Percentiles rank a stretch among this genome's conserved stretches.
Evolutionary conservation across 306 rosid genomes (phyloP).

Genomic region (Quercus glauca): DNA sequence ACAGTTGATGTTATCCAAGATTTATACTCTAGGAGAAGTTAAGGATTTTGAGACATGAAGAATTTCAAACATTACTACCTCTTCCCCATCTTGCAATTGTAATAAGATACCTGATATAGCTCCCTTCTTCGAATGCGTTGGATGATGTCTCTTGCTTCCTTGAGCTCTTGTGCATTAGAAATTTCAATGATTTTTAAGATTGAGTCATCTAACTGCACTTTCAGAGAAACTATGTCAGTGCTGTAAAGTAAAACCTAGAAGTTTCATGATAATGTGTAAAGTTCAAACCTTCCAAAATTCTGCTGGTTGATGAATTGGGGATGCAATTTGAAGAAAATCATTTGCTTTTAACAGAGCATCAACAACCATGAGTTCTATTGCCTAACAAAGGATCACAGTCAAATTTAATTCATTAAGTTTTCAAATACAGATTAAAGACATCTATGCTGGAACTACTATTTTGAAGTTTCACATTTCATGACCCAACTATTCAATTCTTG

Average conservation of each 20-base stretch:
- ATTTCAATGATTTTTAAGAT: conserved; percentile 57
- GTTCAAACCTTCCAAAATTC: conserved; percentile 78
- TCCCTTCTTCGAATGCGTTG: conserved; percentile 71
- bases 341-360: conserved; percentile 76
- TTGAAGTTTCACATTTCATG: too few relatives aligned
- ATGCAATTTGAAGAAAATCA: conserved; percentile 48
- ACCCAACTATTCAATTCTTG: too few relatives aligned
- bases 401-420: conserved; percentile 1
- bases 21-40: background rate
- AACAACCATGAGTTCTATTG: conserved; percentile 77
- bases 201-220: conserved; percentile 78
- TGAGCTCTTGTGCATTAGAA: background rate
- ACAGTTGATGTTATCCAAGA: background rate
- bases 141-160: conserved; percentile 71
- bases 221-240: conserved; percentile 2
- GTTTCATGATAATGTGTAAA: conserved; percentile 6
- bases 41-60: background rate
- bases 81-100: background rate
- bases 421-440: background rate
- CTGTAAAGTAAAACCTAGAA: conserved; percentile 17
- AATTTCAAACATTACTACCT: background rate
- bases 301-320: conserved; percentile 58
- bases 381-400: conserved; percentile 41
- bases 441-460: background rate
- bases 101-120: conserved; percentile 63